Percentiles rank a stretch among this genome's conserved stretches.
phyloP scores from a whole-genome alignment of 768 basidiomycete genomes.

The Collybia sordida region DNA sequence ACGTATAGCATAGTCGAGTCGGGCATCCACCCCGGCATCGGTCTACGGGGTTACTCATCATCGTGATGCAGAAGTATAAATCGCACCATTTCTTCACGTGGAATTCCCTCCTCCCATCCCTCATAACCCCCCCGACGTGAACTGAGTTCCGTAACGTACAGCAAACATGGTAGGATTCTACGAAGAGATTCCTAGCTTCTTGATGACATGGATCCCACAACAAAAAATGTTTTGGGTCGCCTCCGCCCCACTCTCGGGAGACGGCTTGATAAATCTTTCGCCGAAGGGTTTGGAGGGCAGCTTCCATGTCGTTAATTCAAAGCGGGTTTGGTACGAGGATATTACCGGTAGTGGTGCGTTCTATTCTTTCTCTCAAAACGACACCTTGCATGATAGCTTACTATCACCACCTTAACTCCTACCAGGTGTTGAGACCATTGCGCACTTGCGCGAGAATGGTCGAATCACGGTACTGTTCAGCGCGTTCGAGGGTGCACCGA shows the following conservation, averaged over 20 bases:
- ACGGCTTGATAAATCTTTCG: conserved; percentile 67
- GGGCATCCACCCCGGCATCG: no score
- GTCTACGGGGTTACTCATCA: no score
- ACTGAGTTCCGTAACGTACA: no score
- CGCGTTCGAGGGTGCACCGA: conserved; percentile 60
- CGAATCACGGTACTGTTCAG: conserved; percentile 62
- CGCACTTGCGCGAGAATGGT: conserved; percentile 59
- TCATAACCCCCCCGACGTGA: no score
- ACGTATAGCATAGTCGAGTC: no score
- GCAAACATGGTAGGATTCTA: conserved; percentile 56
- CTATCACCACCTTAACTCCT: background rate
- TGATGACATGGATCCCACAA: conserved; percentile 54
- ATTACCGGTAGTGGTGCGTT: conserved; percentile 27
- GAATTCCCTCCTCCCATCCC: no score
- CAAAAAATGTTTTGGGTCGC: conserved; percentile 77
- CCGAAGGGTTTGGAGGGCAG: conserved; percentile 62
- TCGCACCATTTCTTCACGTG: no score
- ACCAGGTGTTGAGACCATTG: conserved; percentile 43
- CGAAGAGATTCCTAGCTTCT: conserved; percentile 52
- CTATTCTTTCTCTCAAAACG: background rate
- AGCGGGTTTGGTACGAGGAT: conserved; percentile 72
- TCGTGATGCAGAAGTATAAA: no score
- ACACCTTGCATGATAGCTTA: background rate
- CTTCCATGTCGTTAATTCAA: conserved; percentile 57
- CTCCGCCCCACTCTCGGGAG: conserved; percentile 53